These are phyloP conservation scores for Eremothecium sinecaudum DNA, from an alignment of 1,139 yeast genomes.

Conservation along the genomic window DNA sequence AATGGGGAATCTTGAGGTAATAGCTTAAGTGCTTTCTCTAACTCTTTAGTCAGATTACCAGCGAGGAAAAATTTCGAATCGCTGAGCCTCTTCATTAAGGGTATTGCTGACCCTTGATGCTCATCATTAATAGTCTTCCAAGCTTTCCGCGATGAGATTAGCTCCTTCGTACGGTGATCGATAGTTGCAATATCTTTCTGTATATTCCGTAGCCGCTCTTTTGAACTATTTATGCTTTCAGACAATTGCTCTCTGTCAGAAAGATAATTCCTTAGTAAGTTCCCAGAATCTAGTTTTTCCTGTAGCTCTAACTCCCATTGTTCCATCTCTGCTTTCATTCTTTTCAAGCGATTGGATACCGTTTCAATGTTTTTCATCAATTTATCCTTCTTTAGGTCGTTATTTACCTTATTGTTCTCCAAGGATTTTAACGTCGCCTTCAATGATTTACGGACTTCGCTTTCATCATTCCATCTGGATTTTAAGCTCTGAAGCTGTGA, in stretches of 20 bases:
- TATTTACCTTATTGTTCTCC: slow-evolving; percentile 27
- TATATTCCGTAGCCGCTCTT: slow-evolving; percentile 10
- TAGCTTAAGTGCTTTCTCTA: no score
- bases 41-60: slow-evolving; percentile 23
- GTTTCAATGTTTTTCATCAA: slow-evolving; percentile 22
- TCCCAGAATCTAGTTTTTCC: slow-evolving; percentile 14
- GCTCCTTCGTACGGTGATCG: slow-evolving; percentile 20
- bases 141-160: slow-evolving; percentile 15
- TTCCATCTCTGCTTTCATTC: slow-evolving; percentile 25
- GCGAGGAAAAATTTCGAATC: slow-evolving; percentile 1
- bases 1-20: slow-evolving; percentile 18
- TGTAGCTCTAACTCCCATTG: slow-evolving; percentile 17
- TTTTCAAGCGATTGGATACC: slow-evolving; percentile 16
- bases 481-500: slow-evolving; percentile 26
- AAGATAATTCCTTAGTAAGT: slow-evolving; percentile 13
- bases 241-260: slow-evolving; percentile 9
- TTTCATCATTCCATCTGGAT: slow-evolving; percentile 29
- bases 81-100: neutral
- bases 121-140: slow-evolving; percentile 9
- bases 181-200: slow-evolving; percentile 16
- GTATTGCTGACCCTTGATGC: neutral
- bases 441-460: slow-evolving; percentile 25
- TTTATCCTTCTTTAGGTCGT: slow-evolving; percentile 26
- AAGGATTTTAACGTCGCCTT: slow-evolving; percentile 29
- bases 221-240: slow-evolving; percentile 10